phyloP scores from a whole-genome alignment of 768 basidiomycete species.

The Hericium rajendrae region DNA sequence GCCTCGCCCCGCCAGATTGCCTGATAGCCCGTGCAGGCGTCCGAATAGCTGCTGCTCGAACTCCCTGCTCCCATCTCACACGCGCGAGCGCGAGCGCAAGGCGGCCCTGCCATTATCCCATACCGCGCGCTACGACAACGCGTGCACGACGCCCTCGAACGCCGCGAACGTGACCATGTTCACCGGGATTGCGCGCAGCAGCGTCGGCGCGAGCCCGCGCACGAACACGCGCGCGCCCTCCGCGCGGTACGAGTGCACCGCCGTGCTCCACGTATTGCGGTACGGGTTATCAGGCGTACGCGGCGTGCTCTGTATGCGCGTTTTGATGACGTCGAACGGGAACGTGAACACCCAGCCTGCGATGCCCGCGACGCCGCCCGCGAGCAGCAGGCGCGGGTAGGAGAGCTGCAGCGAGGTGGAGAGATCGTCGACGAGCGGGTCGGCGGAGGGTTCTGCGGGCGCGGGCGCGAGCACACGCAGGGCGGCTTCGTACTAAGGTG shows the following conservation, averaged over 20 bases:
- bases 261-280: conserved; percentile 47
- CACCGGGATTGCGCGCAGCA: conserved; percentile 79
- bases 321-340: conserved; percentile 85
- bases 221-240: conserved; percentile 70
- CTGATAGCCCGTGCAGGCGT: no score
- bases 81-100: neutral
- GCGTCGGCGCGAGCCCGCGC: conserved; percentile 67
- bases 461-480: conserved; percentile 36
- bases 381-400: conserved; percentile 55
- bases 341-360: conserved; percentile 78
- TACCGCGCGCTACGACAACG: conserved; percentile 16
- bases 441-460: conserved; percentile 17
- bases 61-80: neutral
- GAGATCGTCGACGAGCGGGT: conserved; percentile 30
- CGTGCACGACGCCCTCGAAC: conserved; percentile 52
- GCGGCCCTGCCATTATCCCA: no score
- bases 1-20: no score
- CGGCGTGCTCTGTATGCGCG: conserved; percentile 60
- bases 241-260: conserved; percentile 45
- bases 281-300: conserved; percentile 23
- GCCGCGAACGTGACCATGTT: conserved; percentile 76
- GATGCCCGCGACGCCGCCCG: conserved; percentile 70
- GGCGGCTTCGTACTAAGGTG: conserved; percentile 52
- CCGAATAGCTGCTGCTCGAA: neutral
- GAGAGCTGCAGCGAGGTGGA: conserved; percentile 27